Conservation (phyloP, 495 filamentous ascomycete species). For the Penicillium manginii region DNA sequence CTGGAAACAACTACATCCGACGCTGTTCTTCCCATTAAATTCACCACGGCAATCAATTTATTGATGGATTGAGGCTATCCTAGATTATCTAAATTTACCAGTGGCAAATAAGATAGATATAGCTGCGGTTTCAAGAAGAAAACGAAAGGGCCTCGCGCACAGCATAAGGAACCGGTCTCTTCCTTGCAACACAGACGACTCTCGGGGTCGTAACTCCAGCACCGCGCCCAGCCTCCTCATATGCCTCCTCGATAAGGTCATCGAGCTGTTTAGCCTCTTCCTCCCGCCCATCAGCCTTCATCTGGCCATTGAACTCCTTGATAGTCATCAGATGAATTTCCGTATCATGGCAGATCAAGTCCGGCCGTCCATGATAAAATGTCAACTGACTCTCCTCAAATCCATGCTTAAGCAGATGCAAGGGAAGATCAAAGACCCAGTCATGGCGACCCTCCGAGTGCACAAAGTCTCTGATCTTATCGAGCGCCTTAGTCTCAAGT, state of each 20-base stretch:
- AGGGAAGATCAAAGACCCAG: conserved; percentile 17
- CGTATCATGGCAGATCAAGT: conserved; percentile 10
- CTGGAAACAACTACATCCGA: not conserved
- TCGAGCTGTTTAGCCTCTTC: conserved; percentile 13
- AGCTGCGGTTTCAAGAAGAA: conserved; percentile 3
- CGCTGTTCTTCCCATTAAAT: too few relatives aligned
- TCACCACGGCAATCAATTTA: not conserved
- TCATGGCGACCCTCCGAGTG: conserved; percentile 22
- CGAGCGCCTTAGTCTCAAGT: conserved; percentile 10
- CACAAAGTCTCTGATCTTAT: conserved; percentile 16
- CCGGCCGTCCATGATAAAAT: conserved; percentile 11
- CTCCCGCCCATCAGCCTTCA: conserved; percentile 11
- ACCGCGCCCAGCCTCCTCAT: conserved; percentile 18
- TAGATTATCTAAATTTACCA: not conserved
- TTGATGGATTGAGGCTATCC: not conserved
- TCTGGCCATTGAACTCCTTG: conserved; percentile 15
- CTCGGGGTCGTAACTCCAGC: conserved; percentile 17
- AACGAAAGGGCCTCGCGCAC: conserved; percentile 13
- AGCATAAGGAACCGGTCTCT: conserved; percentile 8
- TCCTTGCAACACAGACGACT: conserved; percentile 13
- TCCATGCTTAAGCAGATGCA: conserved; percentile 13
- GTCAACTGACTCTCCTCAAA: conserved; percentile 14
- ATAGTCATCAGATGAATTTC: conserved; percentile 19
- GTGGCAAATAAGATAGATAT: not conserved
- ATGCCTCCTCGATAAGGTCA: conserved; percentile 18